These are phyloP conservation scores for Papilionanthe hybrid DNA, from an alignment of 116 monocot genomes.

Conservation along the genomic window DNA sequence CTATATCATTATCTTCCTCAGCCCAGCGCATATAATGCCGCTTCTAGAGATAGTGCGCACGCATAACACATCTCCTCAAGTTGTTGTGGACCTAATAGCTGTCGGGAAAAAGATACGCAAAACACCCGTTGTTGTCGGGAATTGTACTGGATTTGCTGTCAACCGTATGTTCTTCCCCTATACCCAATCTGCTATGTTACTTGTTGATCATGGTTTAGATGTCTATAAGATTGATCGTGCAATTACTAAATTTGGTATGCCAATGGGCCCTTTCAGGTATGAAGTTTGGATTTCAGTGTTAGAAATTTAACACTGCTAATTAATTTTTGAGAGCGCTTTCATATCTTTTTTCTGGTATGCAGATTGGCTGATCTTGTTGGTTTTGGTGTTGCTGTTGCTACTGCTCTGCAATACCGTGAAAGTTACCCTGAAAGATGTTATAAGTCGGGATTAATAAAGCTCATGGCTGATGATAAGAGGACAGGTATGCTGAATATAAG, in stretches of 20 bases:
- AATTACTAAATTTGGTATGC: slow-evolving; percentile 91
- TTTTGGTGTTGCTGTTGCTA: slow-evolving; percentile 85
- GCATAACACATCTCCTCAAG: slow-evolving; percentile 78
- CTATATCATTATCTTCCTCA: slow-evolving; percentile 22
- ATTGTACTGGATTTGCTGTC: slow-evolving; percentile 95
- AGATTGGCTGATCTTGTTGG: slow-evolving; percentile 90
- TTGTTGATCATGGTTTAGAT: slow-evolving; percentile 81
- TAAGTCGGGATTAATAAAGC: slow-evolving; percentile 60
- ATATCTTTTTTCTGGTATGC: not conserved
- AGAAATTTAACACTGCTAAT: not conserved
- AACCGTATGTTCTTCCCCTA: slow-evolving; percentile 98
- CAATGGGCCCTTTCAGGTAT: slow-evolving; percentile 98
- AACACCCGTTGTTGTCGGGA: slow-evolving; percentile 86
- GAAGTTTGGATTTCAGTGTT: not conserved
- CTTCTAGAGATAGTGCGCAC: slow-evolving; percentile 91
- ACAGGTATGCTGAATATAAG: slow-evolving; percentile 36
- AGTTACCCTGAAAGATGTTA: slow-evolving; percentile 85
- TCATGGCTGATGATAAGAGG: slow-evolving; percentile 84
- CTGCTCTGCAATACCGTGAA: slow-evolving; percentile 67
- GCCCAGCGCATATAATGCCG: slow-evolving; percentile 95
- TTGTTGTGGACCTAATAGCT: slow-evolving; percentile 75
- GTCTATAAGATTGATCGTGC: slow-evolving; percentile 73
- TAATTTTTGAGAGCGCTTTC: not conserved
- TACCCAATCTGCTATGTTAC: slow-evolving; percentile 69
- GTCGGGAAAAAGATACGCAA: slow-evolving; percentile 84